These are phyloP conservation scores for Botryobasidium botryosum DNA, from an alignment of 768 basidiomycete genomes.

Conservation along the genomic window DNA sequence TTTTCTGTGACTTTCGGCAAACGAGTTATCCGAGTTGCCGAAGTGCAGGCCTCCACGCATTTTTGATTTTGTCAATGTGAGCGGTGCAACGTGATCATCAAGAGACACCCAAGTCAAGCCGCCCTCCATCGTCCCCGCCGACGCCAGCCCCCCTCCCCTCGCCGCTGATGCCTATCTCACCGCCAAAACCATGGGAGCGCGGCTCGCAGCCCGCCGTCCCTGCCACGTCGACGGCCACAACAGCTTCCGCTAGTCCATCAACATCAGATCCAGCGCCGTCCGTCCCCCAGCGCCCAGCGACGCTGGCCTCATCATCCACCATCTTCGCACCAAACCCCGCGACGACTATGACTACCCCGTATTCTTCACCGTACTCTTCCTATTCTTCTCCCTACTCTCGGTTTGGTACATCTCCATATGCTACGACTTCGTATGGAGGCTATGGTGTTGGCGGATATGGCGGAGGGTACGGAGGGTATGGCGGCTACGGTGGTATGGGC, in stretches of 20 bases:
- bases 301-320: constrained; percentile 7
- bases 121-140: too few species aligned
- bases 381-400: constrained; percentile 28
- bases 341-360: constrained; percentile 6
- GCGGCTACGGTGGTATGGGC: constrained; percentile 26
- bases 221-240: constrained; percentile 17
- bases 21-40: too few species aligned
- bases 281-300: constrained; percentile 2
- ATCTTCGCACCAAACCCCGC: constrained; percentile 13
- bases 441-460: constrained; percentile 33
- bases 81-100: too few species aligned
- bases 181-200: constrained; percentile 87
- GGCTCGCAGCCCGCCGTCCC: constrained; percentile 26
- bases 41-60: too few species aligned
- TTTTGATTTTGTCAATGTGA: too few species aligned
- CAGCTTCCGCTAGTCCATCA: constrained; percentile 16
- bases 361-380: constrained; percentile 24
- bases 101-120: too few species aligned
- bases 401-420: constrained; percentile 23
- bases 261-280: constrained; percentile 13
- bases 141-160: too few species aligned
- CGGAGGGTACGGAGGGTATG: constrained; percentile 22
- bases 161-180: constrained; percentile 49
- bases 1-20: too few species aligned
- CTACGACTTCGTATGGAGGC: constrained; percentile 20